Evolutionary conservation across 2,329 filamentous ascomycete genomes (phyloP), one percentile per base, ranked within the genome.

Genomic region (Capronia americana): DNA sequence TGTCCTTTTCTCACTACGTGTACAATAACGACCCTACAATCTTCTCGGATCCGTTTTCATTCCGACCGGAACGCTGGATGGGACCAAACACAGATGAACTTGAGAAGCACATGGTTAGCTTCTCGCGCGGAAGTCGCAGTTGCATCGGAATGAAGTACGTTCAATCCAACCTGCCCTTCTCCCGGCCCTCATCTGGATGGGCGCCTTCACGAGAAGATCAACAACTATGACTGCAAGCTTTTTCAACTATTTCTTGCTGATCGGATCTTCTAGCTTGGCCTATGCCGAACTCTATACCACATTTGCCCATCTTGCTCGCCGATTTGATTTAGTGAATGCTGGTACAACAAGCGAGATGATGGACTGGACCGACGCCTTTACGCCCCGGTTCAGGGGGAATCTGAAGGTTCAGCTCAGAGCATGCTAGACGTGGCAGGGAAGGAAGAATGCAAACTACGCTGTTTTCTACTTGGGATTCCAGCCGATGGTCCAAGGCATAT

Each of bases 1-100:
- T 64, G 14, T 62, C 60, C 20, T 58, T 65, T 63, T 57, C 56
- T n/a, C 57, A 65, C 48, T 65, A 61, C 38, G 51, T 65, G 12
- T 61, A 61, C 56, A 64, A 64, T 57, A 61, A 65, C 50, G 63
- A 65, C 48, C 61, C 65, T 71, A 24, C 75, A 2, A 74, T 81
- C 44, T 81, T 81, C 71, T 76, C 75, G 0, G 62, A 76, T 17
- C 72, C 74, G 2, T 64, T 68, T 32, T 32, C 63, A 0, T 82
- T 79, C 61, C 72, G 77, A 4, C 79, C 80, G 0, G 78, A 81
- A 63, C 76, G 80, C 41, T 82, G 80, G 80, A 69, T 81, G 63
- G 73, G 10, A 69, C 73, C 1, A 71, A 38, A 75, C 23, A 77
- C 77, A 1, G 71, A 76, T 23, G 73, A 75, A 1, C 70, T 80